phyloP scores from a whole-genome alignment of 495 filamentous ascomycete genomes.

The Penicillium mononematosum region DNA sequence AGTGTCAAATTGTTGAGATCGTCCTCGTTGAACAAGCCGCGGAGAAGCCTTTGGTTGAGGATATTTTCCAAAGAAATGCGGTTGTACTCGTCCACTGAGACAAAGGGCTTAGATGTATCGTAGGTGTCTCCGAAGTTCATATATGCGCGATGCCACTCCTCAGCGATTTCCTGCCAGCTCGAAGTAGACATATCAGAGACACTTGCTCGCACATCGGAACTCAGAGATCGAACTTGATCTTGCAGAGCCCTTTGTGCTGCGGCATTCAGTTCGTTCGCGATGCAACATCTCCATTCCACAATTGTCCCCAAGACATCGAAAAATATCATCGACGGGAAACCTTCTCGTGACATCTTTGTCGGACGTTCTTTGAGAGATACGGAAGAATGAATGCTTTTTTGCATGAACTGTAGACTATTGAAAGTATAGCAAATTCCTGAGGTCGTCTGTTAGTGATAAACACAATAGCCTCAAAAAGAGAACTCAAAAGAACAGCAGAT shows the following conservation, averaged over 20 bases:
- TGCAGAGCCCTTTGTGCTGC: constrained; percentile 15
- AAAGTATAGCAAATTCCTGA: too few relatives aligned
- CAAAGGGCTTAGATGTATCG: constrained; percentile 21
- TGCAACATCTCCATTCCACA: constrained; percentile 25
- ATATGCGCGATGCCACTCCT: constrained; percentile 22
- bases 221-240: constrained; percentile 10
- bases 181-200: constrained; percentile 15
- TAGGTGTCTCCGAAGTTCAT: constrained; percentile 23
- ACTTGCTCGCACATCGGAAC: constrained; percentile 12
- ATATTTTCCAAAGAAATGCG: constrained; percentile 18
- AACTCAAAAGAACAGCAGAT: too few relatives aligned
- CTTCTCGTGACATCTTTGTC: constrained; percentile 11
- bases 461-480: too few relatives aligned
- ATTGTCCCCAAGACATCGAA: constrained; percentile 25
- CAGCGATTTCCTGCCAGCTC: constrained; percentile 15
- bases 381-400: neutral
- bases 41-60: constrained; percentile 12
- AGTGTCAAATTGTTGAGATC: constrained; percentile 20
- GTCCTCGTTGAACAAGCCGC: constrained; percentile 18
- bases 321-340: constrained; percentile 16
- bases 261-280: constrained; percentile 19
- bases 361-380: constrained; percentile 1
- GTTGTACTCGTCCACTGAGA: constrained; percentile 26
- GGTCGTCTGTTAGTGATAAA: too few relatives aligned
- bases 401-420: neutral